Base-by-base conservation (phyloP, 768 basidiomycete genomes). In the Megacollybia marginata region DNA sequence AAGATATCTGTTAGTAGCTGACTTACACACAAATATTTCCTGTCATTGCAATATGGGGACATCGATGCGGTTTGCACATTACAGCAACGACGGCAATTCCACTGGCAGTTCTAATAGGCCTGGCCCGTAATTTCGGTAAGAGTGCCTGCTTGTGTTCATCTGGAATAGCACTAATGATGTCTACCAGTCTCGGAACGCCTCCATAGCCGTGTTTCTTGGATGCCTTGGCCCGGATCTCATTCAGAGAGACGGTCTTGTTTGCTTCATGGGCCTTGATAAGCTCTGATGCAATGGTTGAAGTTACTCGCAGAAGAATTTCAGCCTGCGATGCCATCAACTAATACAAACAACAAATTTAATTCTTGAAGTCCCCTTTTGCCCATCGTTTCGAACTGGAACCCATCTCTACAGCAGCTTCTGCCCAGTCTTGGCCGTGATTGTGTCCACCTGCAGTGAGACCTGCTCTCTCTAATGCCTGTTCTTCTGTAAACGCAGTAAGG, bases 31-130 rank as follows among this genome's bases (percentile, higher is more conserved):
- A 99, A 50, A 99, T 98, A 60, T 99, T 99, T 28, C 96, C 96
- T 0, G 96, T 99, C 92, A 99, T 96, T 8, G 96, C 96, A 49
- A 99, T 98, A 69, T 99, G 96, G 4, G 96, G 96, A 73, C 96
- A 99, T 48, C 96, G 81, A 73, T 99, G 96, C 1, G 96, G 96
- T 62, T 98, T 99, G 73, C 93, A 95, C 96, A 99, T 99, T n/a
- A 99, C 95, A 9, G 96, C 96, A 12, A 99, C 96, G 19, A 98
- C 95, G 13, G 95, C 96, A 51, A 98, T 94, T 51, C 96, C 95
- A 67, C 92, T 95, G 8, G 96, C 96, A 4, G 95, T 98, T 54
- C 96, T 73, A 48, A 99, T 92, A 16, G 96, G 96, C 55, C 96
- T 80, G 16, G 96, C 95, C 56, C 83, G 87, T 52, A 99, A 69